These are phyloP conservation scores for Maudiozyma barnettii DNA, from an alignment of 805 yeast genomes.

Conservation along the genomic window DNA sequence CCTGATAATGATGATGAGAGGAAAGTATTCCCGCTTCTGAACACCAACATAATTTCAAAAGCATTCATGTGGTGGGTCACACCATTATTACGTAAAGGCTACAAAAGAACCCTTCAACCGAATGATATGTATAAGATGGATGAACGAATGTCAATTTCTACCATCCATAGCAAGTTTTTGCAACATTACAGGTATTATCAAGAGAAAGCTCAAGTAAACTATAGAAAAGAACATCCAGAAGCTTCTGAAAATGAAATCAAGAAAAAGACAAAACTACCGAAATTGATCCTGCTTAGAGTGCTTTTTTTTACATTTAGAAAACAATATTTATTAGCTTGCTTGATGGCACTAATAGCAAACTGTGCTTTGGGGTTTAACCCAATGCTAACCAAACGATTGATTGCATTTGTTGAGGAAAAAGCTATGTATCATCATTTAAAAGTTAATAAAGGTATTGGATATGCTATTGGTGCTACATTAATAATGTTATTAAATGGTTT, in stretches of 20 bases:
- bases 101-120: constrained; percentile 59
- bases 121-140: constrained; percentile 48
- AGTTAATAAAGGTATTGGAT: constrained; percentile 61
- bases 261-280: constrained; percentile 21
- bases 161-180: constrained; percentile 32
- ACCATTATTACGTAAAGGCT: constrained; percentile 57
- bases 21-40: constrained; percentile 38
- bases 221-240: constrained; percentile 27
- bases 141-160: constrained; percentile 34
- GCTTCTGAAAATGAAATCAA: constrained; percentile 33
- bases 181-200: constrained; percentile 27
- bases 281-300: constrained; percentile 32
- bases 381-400: constrained; percentile 52
- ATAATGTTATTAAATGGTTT: constrained; percentile 44
- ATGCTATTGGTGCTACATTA: constrained; percentile 56
- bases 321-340: constrained; percentile 36
- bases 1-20: constrained; percentile 43
- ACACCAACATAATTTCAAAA: constrained; percentile 34
- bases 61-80: constrained; percentile 58
- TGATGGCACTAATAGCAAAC: constrained; percentile 41
- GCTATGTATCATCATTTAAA: constrained; percentile 34
- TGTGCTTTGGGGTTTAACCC: constrained; percentile 48
- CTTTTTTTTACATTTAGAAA: constrained; percentile 41
- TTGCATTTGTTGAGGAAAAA: constrained; percentile 49
- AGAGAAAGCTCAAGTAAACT: constrained; percentile 26